A percentile compares a stretch with the other conserved stretches of the same genome.
Evolutionary conservation across 768 basidiomycete species (phyloP).

Genomic region (Chalciporus pseudorubinellus): DNA sequence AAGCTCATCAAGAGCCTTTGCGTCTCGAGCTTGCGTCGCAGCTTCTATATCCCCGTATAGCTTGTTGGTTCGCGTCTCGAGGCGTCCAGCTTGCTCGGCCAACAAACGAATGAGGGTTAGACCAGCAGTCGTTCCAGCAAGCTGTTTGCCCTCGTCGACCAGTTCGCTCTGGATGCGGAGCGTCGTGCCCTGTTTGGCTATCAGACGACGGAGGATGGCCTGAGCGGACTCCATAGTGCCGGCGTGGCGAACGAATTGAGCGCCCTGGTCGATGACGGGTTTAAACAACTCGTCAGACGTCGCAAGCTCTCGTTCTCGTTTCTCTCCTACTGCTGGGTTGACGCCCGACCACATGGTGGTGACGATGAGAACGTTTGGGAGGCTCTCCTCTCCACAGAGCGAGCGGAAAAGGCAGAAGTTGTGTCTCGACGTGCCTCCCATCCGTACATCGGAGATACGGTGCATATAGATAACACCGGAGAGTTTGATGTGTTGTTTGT

Average conservation of each 20-base stretch:
- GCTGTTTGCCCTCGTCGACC: slow-evolving; percentile 40
- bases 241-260: slow-evolving; percentile 39
- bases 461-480: slow-evolving; percentile 48
- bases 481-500: slow-evolving; percentile 27
- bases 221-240: slow-evolving; percentile 40
- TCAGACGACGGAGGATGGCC: slow-evolving; percentile 38
- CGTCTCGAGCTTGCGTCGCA: slow-evolving; percentile 38
- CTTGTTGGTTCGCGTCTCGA: slow-evolving; percentile 40
- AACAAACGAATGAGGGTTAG: slow-evolving; percentile 45
- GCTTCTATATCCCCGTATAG: slow-evolving; percentile 43
- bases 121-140: slow-evolving; percentile 47
- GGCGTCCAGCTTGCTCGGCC: slow-evolving; percentile 39
- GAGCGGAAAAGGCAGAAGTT: slow-evolving; percentile 45
- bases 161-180: slow-evolving; percentile 51
- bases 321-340: slow-evolving; percentile 27
- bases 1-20: slow-evolving; percentile 39
- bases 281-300: slow-evolving; percentile 43
- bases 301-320: slow-evolving; percentile 42
- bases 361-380: slow-evolving; percentile 43
- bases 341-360: slow-evolving; percentile 49
- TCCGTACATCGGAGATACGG: slow-evolving; percentile 42
- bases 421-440: slow-evolving; percentile 41
- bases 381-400: slow-evolving; percentile 44
- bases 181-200: slow-evolving; percentile 35
- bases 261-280: slow-evolving; percentile 43